phyloP scores from a whole-genome alignment of 2,329 filamentous ascomycete species.

The Immersiporthe knoxdaviesiana region DNA sequence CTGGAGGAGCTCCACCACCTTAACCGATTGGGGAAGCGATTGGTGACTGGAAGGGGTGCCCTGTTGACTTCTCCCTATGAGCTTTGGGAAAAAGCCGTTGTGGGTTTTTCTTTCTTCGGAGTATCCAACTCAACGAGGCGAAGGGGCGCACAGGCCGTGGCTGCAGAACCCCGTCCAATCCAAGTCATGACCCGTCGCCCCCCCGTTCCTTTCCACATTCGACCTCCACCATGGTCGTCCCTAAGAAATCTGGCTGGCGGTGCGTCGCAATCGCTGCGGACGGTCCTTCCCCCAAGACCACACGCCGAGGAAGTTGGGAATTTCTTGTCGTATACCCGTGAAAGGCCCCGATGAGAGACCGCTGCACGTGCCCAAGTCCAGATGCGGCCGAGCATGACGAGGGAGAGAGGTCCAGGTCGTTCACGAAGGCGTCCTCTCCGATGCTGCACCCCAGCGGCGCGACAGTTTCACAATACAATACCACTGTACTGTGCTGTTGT shows the following conservation, averaged over 20 bases:
- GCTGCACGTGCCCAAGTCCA: neutral
- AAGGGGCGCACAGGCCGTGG: neutral
- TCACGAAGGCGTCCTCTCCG: neutral
- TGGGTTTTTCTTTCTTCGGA: neutral
- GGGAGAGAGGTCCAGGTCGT: neutral
- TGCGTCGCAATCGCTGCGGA: neutral
- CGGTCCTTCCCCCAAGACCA: neutral
- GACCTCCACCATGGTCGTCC: neutral
- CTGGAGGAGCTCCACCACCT: neutral
- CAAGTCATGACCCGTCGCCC: neutral
- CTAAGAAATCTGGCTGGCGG: neutral
- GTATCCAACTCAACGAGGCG: neutral
- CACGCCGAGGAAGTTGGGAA: too few species aligned
- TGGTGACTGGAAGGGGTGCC: neutral
- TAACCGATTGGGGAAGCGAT: conserved; percentile 1
- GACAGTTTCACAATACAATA: neutral
- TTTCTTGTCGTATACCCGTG: neutral
- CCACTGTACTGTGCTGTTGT: neutral
- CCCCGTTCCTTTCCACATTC: neutral
- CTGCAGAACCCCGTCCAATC: neutral
- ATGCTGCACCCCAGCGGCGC: neutral
- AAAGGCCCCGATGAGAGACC: neutral
- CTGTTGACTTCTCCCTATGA: neutral
- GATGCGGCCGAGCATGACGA: neutral
- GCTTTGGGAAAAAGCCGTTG: neutral